Conservation (phyloP, 208 protist genomes). For the Blechomonas ayalai region DNA sequence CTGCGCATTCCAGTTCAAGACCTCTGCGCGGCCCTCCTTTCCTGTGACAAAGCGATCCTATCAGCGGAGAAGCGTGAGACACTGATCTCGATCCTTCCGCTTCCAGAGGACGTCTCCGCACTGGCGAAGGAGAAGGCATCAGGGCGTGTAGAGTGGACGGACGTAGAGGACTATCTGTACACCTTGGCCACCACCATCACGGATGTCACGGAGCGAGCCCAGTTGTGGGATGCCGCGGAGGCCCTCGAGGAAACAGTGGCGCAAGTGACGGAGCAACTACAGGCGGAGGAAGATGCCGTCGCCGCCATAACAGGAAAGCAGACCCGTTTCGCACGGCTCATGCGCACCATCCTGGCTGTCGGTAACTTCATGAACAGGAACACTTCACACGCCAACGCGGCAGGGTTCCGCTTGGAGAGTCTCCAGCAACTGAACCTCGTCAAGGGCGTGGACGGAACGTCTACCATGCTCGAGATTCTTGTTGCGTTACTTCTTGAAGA, state of each 20-base stretch:
- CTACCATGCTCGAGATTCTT: slow-evolving; percentile 61
- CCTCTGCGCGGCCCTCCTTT: slow-evolving; percentile 40
- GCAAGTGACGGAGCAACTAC: slow-evolving; percentile 23
- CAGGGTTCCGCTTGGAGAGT: slow-evolving; percentile 66
- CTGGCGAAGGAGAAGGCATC: slow-evolving; percentile 32
- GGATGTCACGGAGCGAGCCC: slow-evolving; percentile 60
- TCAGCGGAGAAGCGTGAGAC: slow-evolving; percentile 32
- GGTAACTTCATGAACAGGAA: slow-evolving; percentile 74
- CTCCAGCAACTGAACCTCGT: slow-evolving; percentile 61
- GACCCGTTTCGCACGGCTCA: slow-evolving; percentile 40
- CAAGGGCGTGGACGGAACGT: slow-evolving; percentile 65
- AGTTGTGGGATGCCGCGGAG: slow-evolving; percentile 49
- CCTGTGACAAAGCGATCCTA: slow-evolving; percentile 35
- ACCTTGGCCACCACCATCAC: slow-evolving; percentile 34
- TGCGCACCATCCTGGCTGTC: slow-evolving; percentile 40
- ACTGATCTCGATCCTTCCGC: slow-evolving; percentile 36
- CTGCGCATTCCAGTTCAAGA: slow-evolving; percentile 39
- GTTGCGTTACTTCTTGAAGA: slow-evolving; percentile 39
- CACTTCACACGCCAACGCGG: slow-evolving; percentile 49
- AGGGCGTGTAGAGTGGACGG: slow-evolving; percentile 37
- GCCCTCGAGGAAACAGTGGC: slow-evolving; percentile 39
- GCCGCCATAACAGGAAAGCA: slow-evolving; percentile 28
- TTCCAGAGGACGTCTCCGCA: slow-evolving; percentile 32
- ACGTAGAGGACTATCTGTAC: slow-evolving; percentile 59
- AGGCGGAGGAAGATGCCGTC: slow-evolving; percentile 43